Evolutionary conservation across 169 alveolate species (phyloP).

Genomic region (Plasmodium gonderi): DNA sequence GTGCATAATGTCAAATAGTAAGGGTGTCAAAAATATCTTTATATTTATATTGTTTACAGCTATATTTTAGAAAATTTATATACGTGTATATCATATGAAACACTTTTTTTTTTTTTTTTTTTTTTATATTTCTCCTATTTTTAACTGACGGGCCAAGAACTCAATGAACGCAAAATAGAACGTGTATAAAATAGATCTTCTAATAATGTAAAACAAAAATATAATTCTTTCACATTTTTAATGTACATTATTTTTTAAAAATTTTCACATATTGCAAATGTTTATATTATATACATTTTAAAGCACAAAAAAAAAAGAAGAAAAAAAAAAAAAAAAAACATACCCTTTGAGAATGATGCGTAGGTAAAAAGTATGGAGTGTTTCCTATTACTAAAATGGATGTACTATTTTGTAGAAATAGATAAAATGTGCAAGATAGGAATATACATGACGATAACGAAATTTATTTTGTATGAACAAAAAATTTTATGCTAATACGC

Average conservation of each 20-base stretch:
- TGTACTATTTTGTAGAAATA: neutral
- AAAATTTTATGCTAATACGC: neutral
- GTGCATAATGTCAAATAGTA: no score
- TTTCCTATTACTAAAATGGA: neutral
- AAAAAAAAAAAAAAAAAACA: neutral
- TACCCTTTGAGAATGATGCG: neutral
- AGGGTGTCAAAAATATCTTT: neutral
- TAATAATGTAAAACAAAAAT: neutral
- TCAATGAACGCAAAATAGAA: neutral
- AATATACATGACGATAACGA: neutral
- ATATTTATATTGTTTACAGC: neutral
- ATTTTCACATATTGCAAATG: neutral
- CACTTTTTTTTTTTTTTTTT: neutral
- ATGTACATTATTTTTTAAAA: neutral
- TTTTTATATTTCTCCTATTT: neutral
- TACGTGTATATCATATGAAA: neutral
- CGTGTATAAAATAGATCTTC: neutral
- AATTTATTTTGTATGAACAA: neutral
- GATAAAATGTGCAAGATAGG: neutral
- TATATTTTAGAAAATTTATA: neutral
- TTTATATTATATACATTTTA: neutral
- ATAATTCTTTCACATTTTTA: neutral
- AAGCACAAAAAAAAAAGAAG: neutral
- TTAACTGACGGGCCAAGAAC: neutral
- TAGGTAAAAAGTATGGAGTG: neutral